A percentile compares a stretch with the other conserved stretches of the same genome.
Conservation (phyloP, 225 moss, liverwort and hornwort genomes). For the Asterella californica region DNA sequence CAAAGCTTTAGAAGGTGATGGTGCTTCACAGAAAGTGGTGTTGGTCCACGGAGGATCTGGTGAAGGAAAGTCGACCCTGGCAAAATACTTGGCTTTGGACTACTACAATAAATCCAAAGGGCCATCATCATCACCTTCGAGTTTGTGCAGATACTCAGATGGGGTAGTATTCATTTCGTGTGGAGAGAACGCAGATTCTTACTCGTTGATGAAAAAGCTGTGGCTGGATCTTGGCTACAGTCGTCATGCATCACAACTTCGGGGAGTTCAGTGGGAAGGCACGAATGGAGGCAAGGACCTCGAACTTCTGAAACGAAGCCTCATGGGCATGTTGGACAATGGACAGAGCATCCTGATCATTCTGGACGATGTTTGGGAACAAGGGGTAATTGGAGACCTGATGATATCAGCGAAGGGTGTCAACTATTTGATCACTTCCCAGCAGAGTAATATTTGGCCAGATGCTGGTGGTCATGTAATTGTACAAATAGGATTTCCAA, state of each 20-base stretch:
- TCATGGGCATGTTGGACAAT: neutral
- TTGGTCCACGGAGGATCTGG: neutral
- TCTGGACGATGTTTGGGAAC: constrained; percentile 8
- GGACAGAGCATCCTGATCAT: neutral
- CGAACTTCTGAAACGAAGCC: neutral
- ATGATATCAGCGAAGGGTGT: neutral
- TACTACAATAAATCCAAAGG: neutral
- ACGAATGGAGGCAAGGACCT: neutral
- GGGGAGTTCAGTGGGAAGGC: neutral
- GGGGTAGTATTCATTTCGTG: neutral
- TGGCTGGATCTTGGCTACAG: neutral
- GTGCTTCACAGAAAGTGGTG: neutral
- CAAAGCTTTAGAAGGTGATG: neutral
- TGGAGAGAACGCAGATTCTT: neutral
- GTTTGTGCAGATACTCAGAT: too few relatives aligned
- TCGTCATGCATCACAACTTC: too few relatives aligned
- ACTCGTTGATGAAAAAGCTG: neutral
- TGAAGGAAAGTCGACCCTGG: neutral
- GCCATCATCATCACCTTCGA: neutral
- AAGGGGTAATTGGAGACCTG: neutral
- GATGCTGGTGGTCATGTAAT: neutral
- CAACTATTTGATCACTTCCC: neutral
- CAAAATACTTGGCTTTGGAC: neutral
- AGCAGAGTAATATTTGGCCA: neutral
- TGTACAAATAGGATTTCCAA: neutral